Evolutionary conservation across 2,329 filamentous ascomycete species (phyloP).

Genomic region (Lasiodiplodia sp.): DNA sequence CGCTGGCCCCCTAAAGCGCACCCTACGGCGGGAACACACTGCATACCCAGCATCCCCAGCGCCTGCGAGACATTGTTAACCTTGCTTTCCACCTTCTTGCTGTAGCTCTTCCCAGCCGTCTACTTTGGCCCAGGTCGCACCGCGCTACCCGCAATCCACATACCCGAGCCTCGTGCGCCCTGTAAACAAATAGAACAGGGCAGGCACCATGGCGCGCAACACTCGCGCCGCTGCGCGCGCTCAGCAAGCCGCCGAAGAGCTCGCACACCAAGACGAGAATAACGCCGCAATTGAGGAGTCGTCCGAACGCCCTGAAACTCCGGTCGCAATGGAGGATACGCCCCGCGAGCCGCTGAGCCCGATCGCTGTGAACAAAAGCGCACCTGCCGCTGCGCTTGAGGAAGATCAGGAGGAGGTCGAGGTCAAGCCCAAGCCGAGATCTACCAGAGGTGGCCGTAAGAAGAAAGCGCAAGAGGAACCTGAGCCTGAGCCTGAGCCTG

Average conservation of each 20-base stretch:
- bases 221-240: slow-evolving; percentile 30
- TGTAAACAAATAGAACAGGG: slow-evolving; percentile 6
- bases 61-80: not conserved
- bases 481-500: not conserved
- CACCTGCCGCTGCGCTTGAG: not conserved
- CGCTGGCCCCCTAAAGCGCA: slow-evolving; percentile 23
- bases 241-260: slow-evolving; percentile 25
- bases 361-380: slow-evolving; percentile 15
- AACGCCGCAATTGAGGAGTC: not conserved
- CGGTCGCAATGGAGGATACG: not conserved
- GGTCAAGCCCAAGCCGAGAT: slow-evolving; percentile 6
- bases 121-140: too few relatives aligned
- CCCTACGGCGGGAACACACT: slow-evolving; percentile 11
- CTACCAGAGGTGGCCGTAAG: slow-evolving; percentile 19
- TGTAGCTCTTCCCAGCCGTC: not conserved
- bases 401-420: not conserved
- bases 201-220: slow-evolving; percentile 27
- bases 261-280: not conserved
- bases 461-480: slow-evolving; percentile 16
- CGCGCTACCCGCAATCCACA: not conserved
- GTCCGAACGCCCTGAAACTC: slow-evolving; percentile 15
- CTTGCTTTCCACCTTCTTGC: slow-evolving; percentile 2
- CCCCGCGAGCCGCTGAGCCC: slow-evolving; percentile 21
- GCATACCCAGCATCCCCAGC: slow-evolving; percentile 23
- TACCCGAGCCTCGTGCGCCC: not conserved